phyloP scores from a whole-genome alignment of 345 rosid species.

The Psidium guajava region DNA sequence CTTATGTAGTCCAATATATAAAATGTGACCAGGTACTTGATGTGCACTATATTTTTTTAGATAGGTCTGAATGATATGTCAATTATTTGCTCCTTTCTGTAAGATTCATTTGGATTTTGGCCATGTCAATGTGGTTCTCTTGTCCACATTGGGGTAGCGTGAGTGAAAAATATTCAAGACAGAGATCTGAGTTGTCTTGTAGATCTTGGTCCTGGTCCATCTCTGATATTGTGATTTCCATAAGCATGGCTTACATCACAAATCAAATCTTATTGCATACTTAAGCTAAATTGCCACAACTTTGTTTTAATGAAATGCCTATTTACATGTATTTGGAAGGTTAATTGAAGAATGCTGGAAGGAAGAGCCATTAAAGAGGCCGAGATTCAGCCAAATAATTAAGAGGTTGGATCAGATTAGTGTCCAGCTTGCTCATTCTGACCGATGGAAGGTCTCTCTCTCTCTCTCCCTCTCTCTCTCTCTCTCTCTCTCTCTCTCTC shows the following conservation, averaged over 20 bases:
- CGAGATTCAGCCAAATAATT: conserved; percentile 57
- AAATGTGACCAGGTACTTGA: neutral
- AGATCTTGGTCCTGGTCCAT: neutral
- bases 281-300: neutral
- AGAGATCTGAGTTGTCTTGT: neutral
- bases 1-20: neutral
- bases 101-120: neutral
- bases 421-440: conserved; percentile 25
- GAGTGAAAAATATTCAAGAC: neutral
- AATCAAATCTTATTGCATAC: neutral
- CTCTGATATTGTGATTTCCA: neutral
- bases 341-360: conserved; percentile 72
- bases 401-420: conserved; percentile 32
- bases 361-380: conserved; percentile 52
- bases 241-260: neutral
- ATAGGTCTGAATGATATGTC: neutral
- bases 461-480: conserved; percentile 9
- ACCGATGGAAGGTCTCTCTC: conserved; percentile 48
- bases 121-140: neutral
- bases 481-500: neutral
- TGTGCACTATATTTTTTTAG: neutral
- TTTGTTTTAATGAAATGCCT: neutral
- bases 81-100: neutral
- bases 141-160: neutral
- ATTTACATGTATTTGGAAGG: conserved; percentile 13